These are phyloP conservation scores for Pezicula rhizophila DNA, from an alignment of 2,329 filamentous ascomycete species.

Conservation along the genomic window DNA sequence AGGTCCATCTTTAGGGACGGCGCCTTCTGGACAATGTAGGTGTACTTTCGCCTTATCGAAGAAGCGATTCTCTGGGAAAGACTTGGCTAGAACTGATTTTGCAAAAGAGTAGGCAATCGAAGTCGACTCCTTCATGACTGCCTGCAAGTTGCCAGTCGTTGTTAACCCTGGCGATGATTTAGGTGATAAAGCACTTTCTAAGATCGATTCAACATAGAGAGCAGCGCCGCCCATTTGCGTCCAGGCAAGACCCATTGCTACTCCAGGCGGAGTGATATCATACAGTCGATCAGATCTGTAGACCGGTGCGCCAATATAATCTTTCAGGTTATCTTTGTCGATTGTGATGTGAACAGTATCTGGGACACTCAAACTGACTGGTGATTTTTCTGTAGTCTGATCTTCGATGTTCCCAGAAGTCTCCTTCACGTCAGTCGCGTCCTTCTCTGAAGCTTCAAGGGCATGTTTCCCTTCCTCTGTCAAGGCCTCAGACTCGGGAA, in stretches of 20 bases:
- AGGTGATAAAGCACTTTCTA: conserved; percentile 73
- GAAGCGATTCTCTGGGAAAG: conserved; percentile 87
- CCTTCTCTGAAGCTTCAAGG: conserved; percentile 63
- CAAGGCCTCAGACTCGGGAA: conserved; percentile 74
- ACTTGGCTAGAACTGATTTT: conserved; percentile 78
- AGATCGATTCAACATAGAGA: conserved; percentile 93
- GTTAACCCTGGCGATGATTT: conserved; percentile 74
- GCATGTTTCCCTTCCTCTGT: conserved; percentile 82
- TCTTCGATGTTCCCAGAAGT: conserved; percentile 46
- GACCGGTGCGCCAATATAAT: conserved; percentile 92
- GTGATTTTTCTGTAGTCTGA: conserved; percentile 59
- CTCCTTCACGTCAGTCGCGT: conserved; percentile 56
- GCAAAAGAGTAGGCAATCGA: conserved; percentile 93
- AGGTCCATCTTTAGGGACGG: conserved; percentile 89
- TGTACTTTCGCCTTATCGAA: conserved; percentile 95
- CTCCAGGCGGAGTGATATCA: conserved; percentile 86
- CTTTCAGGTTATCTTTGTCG: conserved; percentile 82
- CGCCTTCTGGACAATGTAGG: conserved; percentile 92
- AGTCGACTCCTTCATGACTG: conserved; percentile 97
- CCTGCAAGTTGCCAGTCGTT: conserved; percentile 90
- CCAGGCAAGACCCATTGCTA: conserved; percentile 97
- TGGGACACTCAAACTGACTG: conserved; percentile 75
- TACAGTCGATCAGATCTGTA: conserved; percentile 96
- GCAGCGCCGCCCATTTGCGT: conserved; percentile 95
- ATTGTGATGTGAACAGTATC: conserved; percentile 83